Percentiles rank a stretch among this genome's conserved stretches.
Evolutionary conservation across 2,329 filamentous ascomycete species (phyloP).

Genomic region (Fusarium devonianum): DNA sequence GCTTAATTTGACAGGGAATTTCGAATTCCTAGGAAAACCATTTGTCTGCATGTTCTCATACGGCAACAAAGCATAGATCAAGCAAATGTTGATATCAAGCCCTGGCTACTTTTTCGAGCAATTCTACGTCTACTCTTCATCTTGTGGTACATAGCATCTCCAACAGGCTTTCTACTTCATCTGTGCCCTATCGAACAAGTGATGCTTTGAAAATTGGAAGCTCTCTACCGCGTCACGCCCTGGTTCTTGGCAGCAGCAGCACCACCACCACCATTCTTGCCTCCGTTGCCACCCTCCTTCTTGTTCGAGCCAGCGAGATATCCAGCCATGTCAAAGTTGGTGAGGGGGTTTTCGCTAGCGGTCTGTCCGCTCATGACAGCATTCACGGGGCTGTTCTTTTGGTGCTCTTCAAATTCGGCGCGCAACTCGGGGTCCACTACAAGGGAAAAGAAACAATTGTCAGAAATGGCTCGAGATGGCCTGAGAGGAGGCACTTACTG

Average conservation of each 20-base stretch:
- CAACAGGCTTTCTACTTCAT: no score
- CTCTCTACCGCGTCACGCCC: constrained; percentile 52
- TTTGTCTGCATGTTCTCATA: no score
- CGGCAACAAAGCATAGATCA: no score
- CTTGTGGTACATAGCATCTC: no score
- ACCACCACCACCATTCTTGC: constrained; percentile 17
- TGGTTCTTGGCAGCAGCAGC: constrained; percentile 48
- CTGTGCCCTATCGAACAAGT: no score
- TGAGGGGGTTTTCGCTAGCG: constrained; percentile 52
- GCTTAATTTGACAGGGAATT: no score
- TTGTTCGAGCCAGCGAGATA: constrained; percentile 66
- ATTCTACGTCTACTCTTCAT: no score
- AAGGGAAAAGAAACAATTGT: neutral
- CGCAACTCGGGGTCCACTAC: constrained; percentile 96
- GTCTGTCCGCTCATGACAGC: constrained; percentile 56
- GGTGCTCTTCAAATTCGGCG: constrained; percentile 90
- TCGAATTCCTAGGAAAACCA: no score
- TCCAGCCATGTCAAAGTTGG: constrained; percentile 68
- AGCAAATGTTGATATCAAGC: no score
- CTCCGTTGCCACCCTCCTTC: constrained; percentile 47
- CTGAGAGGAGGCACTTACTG: constrained; percentile 66
- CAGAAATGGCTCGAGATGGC: neutral
- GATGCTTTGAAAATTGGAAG: no score
- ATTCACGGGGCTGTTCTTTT: constrained; percentile 75
- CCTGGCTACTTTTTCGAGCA: no score